phyloP scores from a whole-genome alignment of 2,329 filamentous ascomycete genomes.

The Talaromyces islandicus region DNA sequence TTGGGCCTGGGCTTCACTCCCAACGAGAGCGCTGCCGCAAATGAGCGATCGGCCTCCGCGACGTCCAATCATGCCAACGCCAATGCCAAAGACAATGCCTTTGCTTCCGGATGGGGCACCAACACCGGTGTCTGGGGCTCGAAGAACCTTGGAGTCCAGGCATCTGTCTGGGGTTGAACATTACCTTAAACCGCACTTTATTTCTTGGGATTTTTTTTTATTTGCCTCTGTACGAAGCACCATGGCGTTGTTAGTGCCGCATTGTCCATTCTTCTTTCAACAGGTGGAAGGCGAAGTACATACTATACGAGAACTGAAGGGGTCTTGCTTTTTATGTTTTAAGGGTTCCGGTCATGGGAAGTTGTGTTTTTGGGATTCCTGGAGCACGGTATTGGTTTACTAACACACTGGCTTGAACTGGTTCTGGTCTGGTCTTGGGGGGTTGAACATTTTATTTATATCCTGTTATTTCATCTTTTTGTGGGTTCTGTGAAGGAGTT shows the following conservation, averaged over 20 bases:
- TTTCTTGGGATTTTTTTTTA: slow-evolving; percentile 4
- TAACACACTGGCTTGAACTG: slow-evolving; percentile 20
- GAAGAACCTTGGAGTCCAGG: slow-evolving; percentile 78
- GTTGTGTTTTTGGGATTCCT: neutral
- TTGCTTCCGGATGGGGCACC: slow-evolving; percentile 66
- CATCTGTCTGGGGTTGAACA: slow-evolving; percentile 83
- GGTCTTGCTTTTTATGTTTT: slow-evolving; percentile 16
- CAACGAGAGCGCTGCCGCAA: slow-evolving; percentile 39
- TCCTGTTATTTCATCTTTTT: slow-evolving; percentile 19
- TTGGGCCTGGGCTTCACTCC: slow-evolving; percentile 66
- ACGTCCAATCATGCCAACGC: slow-evolving; percentile 53
- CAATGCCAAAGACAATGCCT: slow-evolving; percentile 32
- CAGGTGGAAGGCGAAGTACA: slow-evolving; percentile 27
- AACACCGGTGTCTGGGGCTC: slow-evolving; percentile 80
- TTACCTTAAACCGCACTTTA: neutral
- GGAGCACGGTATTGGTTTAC: slow-evolving; percentile 8
- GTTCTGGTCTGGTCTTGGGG: slow-evolving; percentile 13
- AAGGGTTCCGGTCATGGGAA: neutral
- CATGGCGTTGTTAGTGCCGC: slow-evolving; percentile 13
- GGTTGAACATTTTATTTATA: neutral
- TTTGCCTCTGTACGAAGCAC: slow-evolving; percentile 9
- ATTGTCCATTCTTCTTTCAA: slow-evolving; percentile 12
- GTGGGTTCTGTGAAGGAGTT: slow-evolving; percentile 16
- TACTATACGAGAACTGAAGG: slow-evolving; percentile 21
- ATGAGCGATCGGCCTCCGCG: slow-evolving; percentile 52